Base-by-base conservation (phyloP, 352 stramenopile genomes). In the Phytophthora melonis region DNA sequence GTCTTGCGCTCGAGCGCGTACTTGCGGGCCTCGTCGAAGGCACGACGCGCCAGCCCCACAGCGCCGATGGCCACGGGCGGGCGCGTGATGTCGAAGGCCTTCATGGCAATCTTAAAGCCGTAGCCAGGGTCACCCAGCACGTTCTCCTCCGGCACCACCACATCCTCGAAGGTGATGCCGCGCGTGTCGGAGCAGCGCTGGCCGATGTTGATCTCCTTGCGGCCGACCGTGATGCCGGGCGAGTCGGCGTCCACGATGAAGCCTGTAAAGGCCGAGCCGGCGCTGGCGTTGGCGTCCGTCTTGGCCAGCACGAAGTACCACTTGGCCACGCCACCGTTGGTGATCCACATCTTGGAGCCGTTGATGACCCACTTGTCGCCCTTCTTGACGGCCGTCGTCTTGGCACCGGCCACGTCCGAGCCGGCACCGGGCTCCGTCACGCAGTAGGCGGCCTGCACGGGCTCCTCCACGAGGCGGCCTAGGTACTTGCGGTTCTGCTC, bases 261-360 rank as follows among this genome's bases (percentile, higher is more conserved):
- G 52, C 89, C 88, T 27, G 91, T 98, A 70, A 98, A 97, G n/a
- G 89, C 91, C 69, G 77, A 75, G 49, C 90, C 91, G 30, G 89
- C 89, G 21, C 83, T 89, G 5, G 90, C 87, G 1, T 39, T 82
- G 21, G 88, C 32, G 74, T 98, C 88, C 16, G 93, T 97, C 81
- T 98, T 97, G 70, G 93, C 93, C 19, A 98, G 74, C 58, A 98
- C 92, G 53, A 98, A 97, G 81, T 84, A 97, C 87, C 89, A 97
- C 69, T 97, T 95, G 69, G 93, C 93, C 39, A 97, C 90, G 50
- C 87, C 82, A 50, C 92, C 93, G 78, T 98, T 98, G 30, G 93
- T 98, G 79, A 98, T 98, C 91, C 91, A 98, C 87, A 97, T 95
- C 81, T 98, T 98, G 62, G 81, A 93, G 59, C 94, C 94, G 78